These are phyloP conservation scores for Hypoxylon sp. DNA, from an alignment of 2,329 filamentous ascomycete genomes.

Conservation along the genomic window DNA sequence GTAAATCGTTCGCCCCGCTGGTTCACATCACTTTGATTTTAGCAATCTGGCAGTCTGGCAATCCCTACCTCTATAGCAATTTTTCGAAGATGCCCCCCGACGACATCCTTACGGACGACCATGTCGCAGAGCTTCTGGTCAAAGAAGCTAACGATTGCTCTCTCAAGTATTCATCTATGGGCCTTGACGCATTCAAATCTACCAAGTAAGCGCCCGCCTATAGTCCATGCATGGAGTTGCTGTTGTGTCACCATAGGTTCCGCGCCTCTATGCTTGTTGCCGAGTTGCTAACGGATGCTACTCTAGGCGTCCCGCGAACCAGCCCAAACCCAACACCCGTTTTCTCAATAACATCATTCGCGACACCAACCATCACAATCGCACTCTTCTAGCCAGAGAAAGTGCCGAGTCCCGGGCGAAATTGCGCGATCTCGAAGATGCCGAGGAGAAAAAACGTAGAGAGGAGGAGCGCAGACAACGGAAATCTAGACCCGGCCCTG, in stretches of 20 bases:
- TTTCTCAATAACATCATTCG: constrained; percentile 90
- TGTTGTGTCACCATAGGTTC: constrained; percentile 4
- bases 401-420: constrained; percentile 78
- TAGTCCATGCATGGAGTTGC: constrained; percentile 13
- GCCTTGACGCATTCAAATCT: constrained; percentile 70
- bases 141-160: constrained; percentile 80
- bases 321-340: constrained; percentile 88
- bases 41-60: too few species aligned
- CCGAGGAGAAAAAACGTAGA: constrained; percentile 54
- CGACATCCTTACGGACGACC: constrained; percentile 74
- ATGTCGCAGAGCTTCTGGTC: constrained; percentile 80
- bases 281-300: constrained; percentile 17
- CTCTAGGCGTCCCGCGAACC: constrained; percentile 64
- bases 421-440: constrained; percentile 67
- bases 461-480: constrained; percentile 45
- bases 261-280: neutral
- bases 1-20: too few species aligned
- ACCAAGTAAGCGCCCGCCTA: constrained; percentile 52
- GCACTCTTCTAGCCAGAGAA: constrained; percentile 83
- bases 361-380: constrained; percentile 89
- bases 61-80: too few species aligned
- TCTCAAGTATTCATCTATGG: constrained; percentile 77
- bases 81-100: constrained; percentile 42
- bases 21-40: too few species aligned
- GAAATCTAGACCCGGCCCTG: constrained; percentile 55